Base-by-base conservation (phyloP, 108 stramenopile genomes). In the Asterionellopsis glacialis region DNA sequence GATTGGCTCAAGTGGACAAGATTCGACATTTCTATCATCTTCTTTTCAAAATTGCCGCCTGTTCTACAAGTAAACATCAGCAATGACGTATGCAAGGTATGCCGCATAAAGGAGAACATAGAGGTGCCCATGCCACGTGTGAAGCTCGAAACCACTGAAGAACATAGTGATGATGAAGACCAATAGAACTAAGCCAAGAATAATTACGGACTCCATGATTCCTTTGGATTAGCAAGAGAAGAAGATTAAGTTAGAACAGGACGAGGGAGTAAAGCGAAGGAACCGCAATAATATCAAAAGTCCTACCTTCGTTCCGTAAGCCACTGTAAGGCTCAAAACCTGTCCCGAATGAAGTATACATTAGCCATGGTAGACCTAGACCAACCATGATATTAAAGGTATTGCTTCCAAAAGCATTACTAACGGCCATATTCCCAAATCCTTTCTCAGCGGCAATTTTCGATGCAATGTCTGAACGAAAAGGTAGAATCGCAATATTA, bases 341-440 rank as follows among this genome's bases (percentile, higher is more conserved):
- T 26, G 58, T 77, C 15, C 60, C 71, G 61, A 75, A 57, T 45
- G 69, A 66, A n/a, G 70, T 83, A 69, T 81, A 88, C 19, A 88
- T 58, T 23, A 87, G 51, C 92, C 92, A 95, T 15, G 95, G 95
- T 9, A 93, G 59, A 9, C 91, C 91, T 27, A 95, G 71, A 18
- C 87, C 95, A 39, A 92, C 70, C 63, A 83, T 65, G 28, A 95
- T 92, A 63, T 93, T 89, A 78, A 95, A 95, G 0, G 87, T 91
- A 55, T 95, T 95, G 50, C 72, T 76, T 7, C 95, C 92, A 55
- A 95, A 83, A 1, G 89, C 87, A 70, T 92, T 93, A 1, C 85
- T 80, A 5, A 95, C 87, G 39, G 95, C 95, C 73, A 86, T 87
- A 63, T 94, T 87, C 7, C 88, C 84, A 40, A 90, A 84, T n/a